These are phyloP conservation scores for Entamoeba invadens DNA, from an alignment of 208 protist species.

Conservation along the genomic window DNA sequence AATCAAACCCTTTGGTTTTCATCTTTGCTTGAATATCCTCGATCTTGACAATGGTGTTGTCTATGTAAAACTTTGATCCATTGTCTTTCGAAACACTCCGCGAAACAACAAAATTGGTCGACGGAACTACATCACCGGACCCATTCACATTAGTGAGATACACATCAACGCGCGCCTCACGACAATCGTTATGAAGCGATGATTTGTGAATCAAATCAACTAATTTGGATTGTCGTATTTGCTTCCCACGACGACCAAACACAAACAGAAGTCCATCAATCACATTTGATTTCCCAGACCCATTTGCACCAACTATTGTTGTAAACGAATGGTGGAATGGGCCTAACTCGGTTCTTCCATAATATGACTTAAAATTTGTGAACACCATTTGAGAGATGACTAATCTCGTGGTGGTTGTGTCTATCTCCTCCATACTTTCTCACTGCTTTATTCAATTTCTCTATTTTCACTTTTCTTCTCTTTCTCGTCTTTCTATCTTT, in stretches of 20 bases:
- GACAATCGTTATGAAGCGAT: not conserved
- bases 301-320: constrained; percentile 97
- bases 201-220: constrained; percentile 95
- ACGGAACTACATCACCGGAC: constrained; percentile 38
- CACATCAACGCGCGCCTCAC: constrained; percentile 2
- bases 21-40: constrained; percentile 61
- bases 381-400: not conserved
- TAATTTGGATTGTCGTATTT: constrained; percentile 83
- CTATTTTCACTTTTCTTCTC: not conserved
- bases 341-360: not conserved
- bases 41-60: constrained; percentile 39
- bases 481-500: not conserved
- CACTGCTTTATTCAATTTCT: not conserved
- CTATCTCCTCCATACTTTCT: not conserved
- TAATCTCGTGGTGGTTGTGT: not conserved
- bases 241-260: constrained; percentile 87
- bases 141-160: not conserved
- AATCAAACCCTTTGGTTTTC: constrained; percentile 80
- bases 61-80: constrained; percentile 36
- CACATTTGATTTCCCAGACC: constrained; percentile 98
- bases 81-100: not conserved
- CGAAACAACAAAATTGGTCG: constrained; percentile 34
- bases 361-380: constrained; percentile 4
- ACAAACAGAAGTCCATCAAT: constrained; percentile 99
- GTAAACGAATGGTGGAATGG: constrained; percentile 76